Evolutionary conservation across 495 filamentous ascomycete species (phyloP), one percentile per base, ranked within the genome.

Genomic region (Penicillium herquei): DNA sequence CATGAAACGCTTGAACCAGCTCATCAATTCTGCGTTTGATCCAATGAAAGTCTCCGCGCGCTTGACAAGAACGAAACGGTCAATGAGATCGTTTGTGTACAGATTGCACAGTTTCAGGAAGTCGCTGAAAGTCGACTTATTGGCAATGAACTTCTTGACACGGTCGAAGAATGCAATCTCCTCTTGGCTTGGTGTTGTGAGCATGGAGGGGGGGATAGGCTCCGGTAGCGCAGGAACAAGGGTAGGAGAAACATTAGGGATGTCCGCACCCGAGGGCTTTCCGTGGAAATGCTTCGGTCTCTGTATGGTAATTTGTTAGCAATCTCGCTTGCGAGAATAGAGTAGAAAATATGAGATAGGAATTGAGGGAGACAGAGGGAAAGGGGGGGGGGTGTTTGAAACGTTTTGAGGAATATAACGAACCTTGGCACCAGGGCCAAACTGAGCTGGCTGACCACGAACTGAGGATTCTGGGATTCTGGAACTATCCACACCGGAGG

Each of bases 81-180:
- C 90, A 56, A 99, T 91, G 10, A 98, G 76, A 56, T 94, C 92
- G 58, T 92, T 88, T 7, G 88, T 91, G 71, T 90, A 98, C 30
- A 99, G 78, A 55, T 97, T 97, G 73, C 92, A 91, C 3, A 97
- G 81, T 72, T 98, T 98, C 55, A 98, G 75, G 70, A 98, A 98
- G 63, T 99, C 95, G 58, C 86, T 91, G 77, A 91, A 94, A 11
- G 85, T 88, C 51, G 88, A 87, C 65, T 96, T 90, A 67, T 98
- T 98, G 39, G 84, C 84, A 56, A 99, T 89, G 70, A 86, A 92
- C 70, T 99, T 99, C 81, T 96, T 97, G 44, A 94, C 91, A 12
- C 91, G 85, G 45, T 99, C 95, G 56, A 99, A 99, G 70, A 97
- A 96, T 1, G 86, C 84, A 31, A 97, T 76, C 60, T 97, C 92